phyloP scores from a whole-genome alignment of 441 rosid genomes.

The Adansonia madagascariensis region DNA sequence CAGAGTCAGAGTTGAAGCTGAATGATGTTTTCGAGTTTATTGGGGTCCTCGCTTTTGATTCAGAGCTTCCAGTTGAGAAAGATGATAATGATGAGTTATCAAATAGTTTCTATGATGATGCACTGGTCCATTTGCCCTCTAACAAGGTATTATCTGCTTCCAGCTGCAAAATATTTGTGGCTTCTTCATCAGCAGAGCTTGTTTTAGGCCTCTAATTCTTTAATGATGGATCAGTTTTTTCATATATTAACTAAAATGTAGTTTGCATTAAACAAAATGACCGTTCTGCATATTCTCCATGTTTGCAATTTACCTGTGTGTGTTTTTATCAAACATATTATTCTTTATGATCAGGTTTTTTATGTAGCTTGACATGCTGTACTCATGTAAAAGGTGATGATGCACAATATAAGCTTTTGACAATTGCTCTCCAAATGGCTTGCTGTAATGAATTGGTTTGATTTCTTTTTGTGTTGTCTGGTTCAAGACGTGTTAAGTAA shows the following conservation, averaged over 20 bases:
- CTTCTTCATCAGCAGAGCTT: not conserved
- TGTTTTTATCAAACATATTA: too few species aligned
- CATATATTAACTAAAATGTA: not conserved
- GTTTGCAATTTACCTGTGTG: too few species aligned
- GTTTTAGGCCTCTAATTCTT: not conserved
- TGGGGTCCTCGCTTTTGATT: slow-evolving; percentile 75
- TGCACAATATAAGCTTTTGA: not conserved
- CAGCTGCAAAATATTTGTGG: not conserved
- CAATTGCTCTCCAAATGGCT: not conserved
- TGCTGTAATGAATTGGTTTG: not conserved
- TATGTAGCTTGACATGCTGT: not conserved
- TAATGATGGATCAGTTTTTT: not conserved
- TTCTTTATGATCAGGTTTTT: too few species aligned
- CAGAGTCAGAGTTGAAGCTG: slow-evolving; percentile 84
- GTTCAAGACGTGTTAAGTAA: not conserved
- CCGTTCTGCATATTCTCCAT: not conserved
- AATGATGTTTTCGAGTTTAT: slow-evolving; percentile 86
- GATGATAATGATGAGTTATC: slow-evolving; percentile 47
- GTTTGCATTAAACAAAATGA: not conserved
- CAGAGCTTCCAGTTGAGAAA: slow-evolving; percentile 41
- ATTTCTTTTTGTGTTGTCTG: not conserved
- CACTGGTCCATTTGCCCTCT: slow-evolving; percentile 55
- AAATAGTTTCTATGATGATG: slow-evolving; percentile 54
- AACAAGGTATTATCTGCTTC: slow-evolving; percentile 46
- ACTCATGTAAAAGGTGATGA: not conserved